Conservation (phyloP, 164 flowering plant genomes). For the Vitis labrusca region DNA sequence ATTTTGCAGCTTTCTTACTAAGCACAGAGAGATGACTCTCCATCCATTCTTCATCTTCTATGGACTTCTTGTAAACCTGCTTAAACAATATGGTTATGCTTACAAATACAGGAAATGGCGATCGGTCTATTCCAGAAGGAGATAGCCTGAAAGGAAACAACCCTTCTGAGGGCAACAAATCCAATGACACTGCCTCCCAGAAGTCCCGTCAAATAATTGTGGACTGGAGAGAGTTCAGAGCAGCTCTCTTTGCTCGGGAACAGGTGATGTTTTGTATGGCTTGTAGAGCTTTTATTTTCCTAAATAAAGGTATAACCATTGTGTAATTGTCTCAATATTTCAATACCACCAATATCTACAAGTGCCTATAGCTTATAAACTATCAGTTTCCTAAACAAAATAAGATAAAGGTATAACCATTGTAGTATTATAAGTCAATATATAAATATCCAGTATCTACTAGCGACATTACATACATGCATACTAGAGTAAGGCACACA, state of each 20-base stretch:
- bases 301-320: neutral
- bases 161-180: constrained; percentile 43
- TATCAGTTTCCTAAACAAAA: no score
- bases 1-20: no score
- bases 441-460: no score
- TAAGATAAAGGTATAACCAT: no score
- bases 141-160: constrained; percentile 40
- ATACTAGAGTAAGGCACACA: no score
- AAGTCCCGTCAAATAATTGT: constrained; percentile 36
- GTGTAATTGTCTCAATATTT: neutral
- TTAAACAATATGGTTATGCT: neutral
- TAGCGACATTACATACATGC: no score
- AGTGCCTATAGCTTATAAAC: no score
- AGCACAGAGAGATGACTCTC: no score
- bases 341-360: no score
- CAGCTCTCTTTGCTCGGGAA: constrained; percentile 53
- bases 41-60: neutral
- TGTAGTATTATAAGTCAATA: no score
- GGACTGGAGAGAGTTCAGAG: constrained; percentile 92
- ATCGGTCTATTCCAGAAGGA: constrained; percentile 53
- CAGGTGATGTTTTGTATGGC: constrained; percentile 45
- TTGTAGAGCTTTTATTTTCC: constrained; percentile 1
- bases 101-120: constrained; percentile 44
- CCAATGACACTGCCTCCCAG: constrained; percentile 39
- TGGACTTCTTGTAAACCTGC: neutral